Conservation (phyloP, 2,329 filamentous ascomycete species). For the Alternaria hordeiaustralica region DNA sequence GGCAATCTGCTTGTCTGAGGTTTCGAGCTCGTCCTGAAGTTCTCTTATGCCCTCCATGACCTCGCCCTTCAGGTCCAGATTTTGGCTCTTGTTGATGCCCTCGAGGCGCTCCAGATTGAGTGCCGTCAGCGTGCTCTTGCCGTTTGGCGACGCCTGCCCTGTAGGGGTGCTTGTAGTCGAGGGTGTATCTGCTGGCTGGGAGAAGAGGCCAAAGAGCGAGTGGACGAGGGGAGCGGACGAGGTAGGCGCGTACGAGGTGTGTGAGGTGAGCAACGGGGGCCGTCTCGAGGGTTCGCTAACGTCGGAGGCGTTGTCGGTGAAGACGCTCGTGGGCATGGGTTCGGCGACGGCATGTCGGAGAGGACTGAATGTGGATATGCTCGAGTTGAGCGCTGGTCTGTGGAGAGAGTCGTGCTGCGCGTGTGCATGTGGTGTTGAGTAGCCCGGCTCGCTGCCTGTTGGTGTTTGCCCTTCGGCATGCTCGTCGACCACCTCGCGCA, state of each 20-base stretch:
- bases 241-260: conserved; percentile 67
- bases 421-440: conserved; percentile 52
- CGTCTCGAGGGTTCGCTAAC: conserved; percentile 53
- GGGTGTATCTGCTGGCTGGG: conserved; percentile 64
- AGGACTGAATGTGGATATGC: conserved; percentile 56
- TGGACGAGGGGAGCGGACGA: conserved; percentile 63
- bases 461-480: conserved; percentile 70
- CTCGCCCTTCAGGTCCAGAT: conserved; percentile 81
- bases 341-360: conserved; percentile 52
- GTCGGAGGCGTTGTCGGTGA: conserved; percentile 43
- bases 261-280: conserved; percentile 67
- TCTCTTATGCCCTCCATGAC: conserved; percentile 94
- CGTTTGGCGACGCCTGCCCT: conserved; percentile 57
- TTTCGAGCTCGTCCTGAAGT: conserved; percentile 91
- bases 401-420: conserved; percentile 45
- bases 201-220: conserved; percentile 88
- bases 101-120: conserved; percentile 48
- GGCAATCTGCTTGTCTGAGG: conserved; percentile 92
- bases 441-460: conserved; percentile 63
- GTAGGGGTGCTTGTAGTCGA: conserved; percentile 60
- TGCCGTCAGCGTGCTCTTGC: conserved; percentile 46
- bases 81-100: conserved; percentile 48
- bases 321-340: conserved; percentile 39
- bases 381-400: conserved; percentile 49
- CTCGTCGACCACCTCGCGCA: conserved; percentile 88